Evolutionary conservation across 495 filamentous ascomycete genomes (phyloP).

Genomic region (Viridothelium virens): DNA sequence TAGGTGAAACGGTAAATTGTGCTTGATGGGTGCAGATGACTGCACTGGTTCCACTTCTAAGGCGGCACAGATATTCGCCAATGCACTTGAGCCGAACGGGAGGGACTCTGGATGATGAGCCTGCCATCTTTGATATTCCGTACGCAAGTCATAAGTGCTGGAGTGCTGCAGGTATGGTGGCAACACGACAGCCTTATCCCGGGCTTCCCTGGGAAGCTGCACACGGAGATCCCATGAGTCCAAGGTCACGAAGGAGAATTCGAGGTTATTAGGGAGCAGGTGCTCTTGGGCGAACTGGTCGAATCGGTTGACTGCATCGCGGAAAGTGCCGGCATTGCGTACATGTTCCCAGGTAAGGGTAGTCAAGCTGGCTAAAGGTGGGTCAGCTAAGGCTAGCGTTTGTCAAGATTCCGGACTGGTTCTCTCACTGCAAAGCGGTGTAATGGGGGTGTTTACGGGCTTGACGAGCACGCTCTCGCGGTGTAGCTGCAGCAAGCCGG

Average conservation of each 20-base stretch:
- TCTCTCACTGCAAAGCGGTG: constrained; percentile 90
- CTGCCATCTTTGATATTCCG: constrained; percentile 97
- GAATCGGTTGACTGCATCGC: constrained; percentile 91
- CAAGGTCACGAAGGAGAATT: constrained; percentile 96
- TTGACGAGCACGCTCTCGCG: constrained; percentile 95
- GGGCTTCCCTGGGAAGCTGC: constrained; percentile 91
- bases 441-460: constrained; percentile 96
- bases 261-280: constrained; percentile 71
- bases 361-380: constrained; percentile 74
- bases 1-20: constrained; percentile 94
- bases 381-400: constrained; percentile 21
- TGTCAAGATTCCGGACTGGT: constrained; percentile 8
- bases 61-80: constrained; percentile 95
- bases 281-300: constrained; percentile 87
- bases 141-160: constrained; percentile 88
- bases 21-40: constrained; percentile 94
- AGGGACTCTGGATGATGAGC: constrained; percentile 95
- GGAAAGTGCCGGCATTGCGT: constrained; percentile 88
- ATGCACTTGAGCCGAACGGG: constrained; percentile 87
- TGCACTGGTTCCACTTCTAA: constrained; percentile 96
- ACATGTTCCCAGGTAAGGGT: constrained; percentile 99
- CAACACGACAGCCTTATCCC: constrained; percentile 93
- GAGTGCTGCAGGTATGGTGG: constrained; percentile 97
- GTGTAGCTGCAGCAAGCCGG: constrained; percentile 55
- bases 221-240: constrained; percentile 98